Base-by-base conservation (phyloP, 2,329 filamentous ascomycete species). In the Sporothrix curviconia region DNA sequence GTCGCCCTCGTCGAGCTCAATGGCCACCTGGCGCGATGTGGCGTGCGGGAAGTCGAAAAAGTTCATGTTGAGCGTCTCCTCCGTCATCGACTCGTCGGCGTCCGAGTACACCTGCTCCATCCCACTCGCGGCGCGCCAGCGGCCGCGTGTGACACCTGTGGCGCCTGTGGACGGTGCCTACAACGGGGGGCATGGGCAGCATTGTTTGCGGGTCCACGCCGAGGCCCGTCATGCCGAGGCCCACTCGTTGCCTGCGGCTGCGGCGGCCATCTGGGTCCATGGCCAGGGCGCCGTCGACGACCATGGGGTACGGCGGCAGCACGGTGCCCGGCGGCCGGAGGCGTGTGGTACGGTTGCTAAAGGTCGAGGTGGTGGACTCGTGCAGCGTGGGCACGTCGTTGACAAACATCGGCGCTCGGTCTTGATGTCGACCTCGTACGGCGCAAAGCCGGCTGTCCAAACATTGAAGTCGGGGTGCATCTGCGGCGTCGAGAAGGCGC, bases 341-440 rank as follows among this genome's bases (percentile, higher is more conserved):
- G 90, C 22, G 86, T 84, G 66, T 90, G 86, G 70, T 85, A 94
- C n/a, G n/a, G n/a, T 90, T 92, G 80, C 86, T 95, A 73, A 95
- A 96, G 24, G 91, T 95, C 0, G 92, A 95, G 37, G 91, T 86
- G 32, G 90, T 90, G 12, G 91, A 95, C 72, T 96, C 92, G 64
- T 85, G 80, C 60, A 92, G 78, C 14, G 91, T 88, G 4, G 90
- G 90, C 57, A 96, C 81, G 69, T 96, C 89, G 67, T 96, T 90
- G 72, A 96, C 85, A 71, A 89, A 96, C 78, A 95, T 91, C 65
- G 90, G 63, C 90, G 82, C 75, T 96, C 92, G 1, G 92, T 96
- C 80, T 92, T 95, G 76, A 97, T 88, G 70, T 96, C 92, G 60
- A 96, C 86, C 72, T 96, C 92, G 70, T 95, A 96, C 0, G 92